Conservation (phyloP, 148 eudicot genomes). For the Dysphania ambrosioides region DNA sequence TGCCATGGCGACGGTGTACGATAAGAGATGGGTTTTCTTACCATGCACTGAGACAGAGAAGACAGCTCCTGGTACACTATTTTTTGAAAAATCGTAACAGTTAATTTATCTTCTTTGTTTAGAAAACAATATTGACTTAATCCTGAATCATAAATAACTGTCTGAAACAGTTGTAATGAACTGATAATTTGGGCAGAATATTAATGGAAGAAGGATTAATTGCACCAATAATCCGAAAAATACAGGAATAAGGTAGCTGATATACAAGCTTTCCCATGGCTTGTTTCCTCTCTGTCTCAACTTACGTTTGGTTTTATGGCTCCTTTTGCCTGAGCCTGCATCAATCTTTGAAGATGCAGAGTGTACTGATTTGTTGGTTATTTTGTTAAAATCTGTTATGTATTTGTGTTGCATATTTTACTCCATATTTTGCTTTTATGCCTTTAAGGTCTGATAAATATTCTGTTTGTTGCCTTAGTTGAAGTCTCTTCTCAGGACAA, state of each 20-base stretch:
- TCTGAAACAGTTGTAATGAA: background rate
- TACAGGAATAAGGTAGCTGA: no score
- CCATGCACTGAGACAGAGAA: no score
- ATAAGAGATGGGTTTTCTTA: no score
- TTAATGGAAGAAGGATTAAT: no score
- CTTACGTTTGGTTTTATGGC: background rate
- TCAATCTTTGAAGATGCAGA: background rate
- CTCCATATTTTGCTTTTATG: background rate
- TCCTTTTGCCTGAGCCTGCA: background rate
- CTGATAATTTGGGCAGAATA: no score
- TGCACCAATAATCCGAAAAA: no score
- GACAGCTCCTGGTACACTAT: no score
- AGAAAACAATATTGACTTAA: background rate
- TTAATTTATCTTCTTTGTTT: background rate
- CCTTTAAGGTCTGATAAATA: constrained; percentile 13
- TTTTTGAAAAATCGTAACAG: no score
- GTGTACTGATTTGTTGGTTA: background rate
- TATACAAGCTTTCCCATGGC: no score
- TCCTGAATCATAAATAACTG: background rate
- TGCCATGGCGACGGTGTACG: no score
- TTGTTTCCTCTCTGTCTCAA: background rate
- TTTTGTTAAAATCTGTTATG: background rate
- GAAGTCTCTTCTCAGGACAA: constrained; percentile 78
- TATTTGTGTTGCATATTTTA: background rate
- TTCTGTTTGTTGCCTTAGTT: constrained; percentile 44